Evolutionary conservation across 352 stramenopile genomes (phyloP).

Genomic region (Pythium coloratum): DNA sequence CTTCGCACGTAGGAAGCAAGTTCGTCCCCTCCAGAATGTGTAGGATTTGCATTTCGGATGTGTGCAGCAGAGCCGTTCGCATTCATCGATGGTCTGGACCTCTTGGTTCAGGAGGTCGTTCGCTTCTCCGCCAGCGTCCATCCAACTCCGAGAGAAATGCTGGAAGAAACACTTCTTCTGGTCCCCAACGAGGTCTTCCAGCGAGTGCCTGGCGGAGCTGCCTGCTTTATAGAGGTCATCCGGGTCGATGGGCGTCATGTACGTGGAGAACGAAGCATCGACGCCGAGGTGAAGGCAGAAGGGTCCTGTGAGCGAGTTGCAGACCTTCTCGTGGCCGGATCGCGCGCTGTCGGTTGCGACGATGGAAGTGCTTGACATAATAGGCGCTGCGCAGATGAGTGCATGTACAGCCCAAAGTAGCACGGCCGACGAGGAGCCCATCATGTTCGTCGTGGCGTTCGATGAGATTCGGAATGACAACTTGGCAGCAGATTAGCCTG

Average conservation of each 20-base stretch:
- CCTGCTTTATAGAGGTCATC: neutral
- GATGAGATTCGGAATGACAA: neutral
- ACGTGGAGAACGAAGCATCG: constrained; percentile 38
- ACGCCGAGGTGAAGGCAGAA: constrained; percentile 51
- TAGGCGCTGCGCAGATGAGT: neutral
- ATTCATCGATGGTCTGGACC: constrained; percentile 59
- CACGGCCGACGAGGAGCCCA: neutral
- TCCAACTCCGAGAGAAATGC: constrained; percentile 63
- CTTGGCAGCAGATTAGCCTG: neutral
- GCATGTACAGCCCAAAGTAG: neutral
- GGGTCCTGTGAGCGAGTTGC: constrained; percentile 64
- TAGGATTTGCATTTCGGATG: constrained; percentile 63
- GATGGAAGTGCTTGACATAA: neutral
- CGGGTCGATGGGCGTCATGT: constrained; percentile 61
- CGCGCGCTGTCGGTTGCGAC: neutral
- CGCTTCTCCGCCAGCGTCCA: constrained; percentile 59
- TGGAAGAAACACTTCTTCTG: constrained; percentile 66
- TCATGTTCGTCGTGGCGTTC: neutral
- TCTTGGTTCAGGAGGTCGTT: constrained; percentile 65
- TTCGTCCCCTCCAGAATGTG: constrained; percentile 66
- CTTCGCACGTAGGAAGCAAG: constrained; percentile 64
- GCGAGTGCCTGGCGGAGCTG: neutral
- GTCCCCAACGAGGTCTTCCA: neutral
- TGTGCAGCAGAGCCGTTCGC: constrained; percentile 61
- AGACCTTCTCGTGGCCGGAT: constrained; percentile 26